These are phyloP conservation scores for Halenospora varia DNA, from an alignment of 495 filamentous ascomycete genomes.

Conservation along the genomic window DNA sequence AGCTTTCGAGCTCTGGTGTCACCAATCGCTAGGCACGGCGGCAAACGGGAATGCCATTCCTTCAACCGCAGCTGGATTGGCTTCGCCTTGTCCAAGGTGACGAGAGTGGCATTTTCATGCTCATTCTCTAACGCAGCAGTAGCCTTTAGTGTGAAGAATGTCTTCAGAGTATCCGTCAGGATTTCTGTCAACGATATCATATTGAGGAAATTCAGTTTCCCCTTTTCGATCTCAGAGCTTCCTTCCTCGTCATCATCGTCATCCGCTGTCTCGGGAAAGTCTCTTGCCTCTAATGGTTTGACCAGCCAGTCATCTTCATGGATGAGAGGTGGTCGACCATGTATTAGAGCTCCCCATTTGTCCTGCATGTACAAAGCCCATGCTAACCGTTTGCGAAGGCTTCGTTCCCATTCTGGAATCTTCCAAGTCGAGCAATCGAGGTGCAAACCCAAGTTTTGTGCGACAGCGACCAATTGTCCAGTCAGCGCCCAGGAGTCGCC, in stretches of 20 bases:
- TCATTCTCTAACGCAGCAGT: constrained; percentile 41
- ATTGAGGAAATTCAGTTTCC: constrained; percentile 60
- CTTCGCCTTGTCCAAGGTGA: constrained; percentile 70
- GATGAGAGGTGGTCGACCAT: constrained; percentile 80
- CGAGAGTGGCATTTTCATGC: constrained; percentile 46
- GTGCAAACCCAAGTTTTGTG: constrained; percentile 80
- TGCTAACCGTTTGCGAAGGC: constrained; percentile 75
- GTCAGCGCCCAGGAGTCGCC: constrained; percentile 82
- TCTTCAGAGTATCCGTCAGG: constrained; percentile 69
- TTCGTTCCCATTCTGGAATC: constrained; percentile 81
- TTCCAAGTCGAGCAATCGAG: constrained; percentile 82
- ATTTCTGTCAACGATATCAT: constrained; percentile 73
- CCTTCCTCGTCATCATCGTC: constrained; percentile 55
- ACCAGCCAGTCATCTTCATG: constrained; percentile 79
- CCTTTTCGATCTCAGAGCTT: constrained; percentile 61
- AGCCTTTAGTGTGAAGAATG: constrained; percentile 71
- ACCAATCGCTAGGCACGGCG: constrained; percentile 62
- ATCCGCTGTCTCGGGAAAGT: constrained; percentile 63
- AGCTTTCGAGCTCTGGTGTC: constrained; percentile 38
- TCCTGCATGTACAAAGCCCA: constrained; percentile 93
- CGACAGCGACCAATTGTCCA: constrained; percentile 75
- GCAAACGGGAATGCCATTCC: constrained; percentile 70
- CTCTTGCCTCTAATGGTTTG: constrained; percentile 55
- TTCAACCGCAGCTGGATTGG: constrained; percentile 78
- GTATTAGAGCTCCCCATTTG: constrained; percentile 83